phyloP scores from a whole-genome alignment of 805 yeast genomes.

The Wickerhamomyces queroliae region DNA sequence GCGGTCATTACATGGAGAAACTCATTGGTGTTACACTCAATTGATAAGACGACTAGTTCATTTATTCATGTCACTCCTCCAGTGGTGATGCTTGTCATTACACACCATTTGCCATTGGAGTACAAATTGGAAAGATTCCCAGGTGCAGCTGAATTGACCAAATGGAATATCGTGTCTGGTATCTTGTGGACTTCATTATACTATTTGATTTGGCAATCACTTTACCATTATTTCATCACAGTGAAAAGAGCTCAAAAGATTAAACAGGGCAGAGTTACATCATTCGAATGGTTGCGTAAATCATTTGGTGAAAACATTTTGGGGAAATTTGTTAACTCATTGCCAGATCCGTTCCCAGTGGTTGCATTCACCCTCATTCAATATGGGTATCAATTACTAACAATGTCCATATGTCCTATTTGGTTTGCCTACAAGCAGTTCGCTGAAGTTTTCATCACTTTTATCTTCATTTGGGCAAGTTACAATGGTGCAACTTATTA shows the following conservation, averaged over 20 bases:
- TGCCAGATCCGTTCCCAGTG: conserved; percentile 85
- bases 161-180: conserved; percentile 69
- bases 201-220: conserved; percentile 84
- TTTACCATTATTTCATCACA: conserved; percentile 90
- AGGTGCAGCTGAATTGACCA: conserved; percentile 64
- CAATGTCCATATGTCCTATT: conserved; percentile 88
- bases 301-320: conserved; percentile 57
- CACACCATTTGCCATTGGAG: conserved; percentile 58
- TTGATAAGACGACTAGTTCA: conserved; percentile 88
- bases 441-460: conserved; percentile 60
- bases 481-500: conserved; percentile 95
- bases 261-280: conserved; percentile 78
- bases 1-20: conserved; percentile 96
- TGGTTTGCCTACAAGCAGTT: conserved; percentile 70
- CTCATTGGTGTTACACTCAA: conserved; percentile 83
- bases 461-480: conserved; percentile 74
- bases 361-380: conserved; percentile 82
- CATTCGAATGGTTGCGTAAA: conserved; percentile 78
- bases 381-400: conserved; percentile 75
- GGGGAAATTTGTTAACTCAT: conserved; percentile 72
- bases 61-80: conserved; percentile 93
- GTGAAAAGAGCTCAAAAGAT: conserved; percentile 74
- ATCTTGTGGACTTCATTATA: conserved; percentile 74
- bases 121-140: conserved; percentile 59
- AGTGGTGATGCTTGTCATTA: conserved; percentile 76